Percentiles rank a stretch among this genome's conserved stretches.
These are phyloP conservation scores for Zarea fungicola DNA, from an alignment of 2,329 filamentous ascomycete species.

Conservation along the genomic window DNA sequence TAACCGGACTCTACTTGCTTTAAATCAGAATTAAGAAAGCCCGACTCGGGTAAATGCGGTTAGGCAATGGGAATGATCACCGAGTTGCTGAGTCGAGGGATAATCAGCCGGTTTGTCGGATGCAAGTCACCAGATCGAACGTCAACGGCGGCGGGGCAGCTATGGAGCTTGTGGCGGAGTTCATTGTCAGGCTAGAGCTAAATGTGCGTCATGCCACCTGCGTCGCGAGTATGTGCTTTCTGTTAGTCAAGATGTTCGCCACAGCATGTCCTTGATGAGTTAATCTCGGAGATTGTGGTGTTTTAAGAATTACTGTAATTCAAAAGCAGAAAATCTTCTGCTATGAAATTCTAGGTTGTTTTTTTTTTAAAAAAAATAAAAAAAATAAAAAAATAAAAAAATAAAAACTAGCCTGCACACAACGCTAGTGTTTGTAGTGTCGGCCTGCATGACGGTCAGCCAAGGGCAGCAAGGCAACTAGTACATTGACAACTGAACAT, in stretches of 20 bases:
- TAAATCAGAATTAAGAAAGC: constrained; percentile 5
- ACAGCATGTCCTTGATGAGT: neutral
- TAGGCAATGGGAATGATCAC: neutral
- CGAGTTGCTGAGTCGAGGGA: neutral
- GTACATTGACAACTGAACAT: no score
- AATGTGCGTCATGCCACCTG: neutral
- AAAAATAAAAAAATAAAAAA: no score
- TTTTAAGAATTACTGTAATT: no score
- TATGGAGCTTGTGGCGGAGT: neutral
- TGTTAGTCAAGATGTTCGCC: neutral
- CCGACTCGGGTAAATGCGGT: neutral
- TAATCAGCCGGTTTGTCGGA: constrained; percentile 5
- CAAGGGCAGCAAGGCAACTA: no score
- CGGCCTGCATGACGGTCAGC: no score
- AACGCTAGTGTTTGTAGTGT: no score
- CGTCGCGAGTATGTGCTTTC: neutral
- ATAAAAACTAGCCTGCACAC: no score
- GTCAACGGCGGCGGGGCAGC: constrained; percentile 10
- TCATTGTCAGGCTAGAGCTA: neutral
- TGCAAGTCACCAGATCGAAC: constrained; percentile 10
- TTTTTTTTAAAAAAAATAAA: no score
- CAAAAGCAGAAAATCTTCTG: no score
- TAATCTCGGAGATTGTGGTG: no score
- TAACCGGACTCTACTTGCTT: neutral
- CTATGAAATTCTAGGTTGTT: no score